Percentiles rank a stretch among this genome's conserved stretches.
Conservation (phyloP, 805 yeast species). For the Monosporozyma yasuniensis region DNA sequence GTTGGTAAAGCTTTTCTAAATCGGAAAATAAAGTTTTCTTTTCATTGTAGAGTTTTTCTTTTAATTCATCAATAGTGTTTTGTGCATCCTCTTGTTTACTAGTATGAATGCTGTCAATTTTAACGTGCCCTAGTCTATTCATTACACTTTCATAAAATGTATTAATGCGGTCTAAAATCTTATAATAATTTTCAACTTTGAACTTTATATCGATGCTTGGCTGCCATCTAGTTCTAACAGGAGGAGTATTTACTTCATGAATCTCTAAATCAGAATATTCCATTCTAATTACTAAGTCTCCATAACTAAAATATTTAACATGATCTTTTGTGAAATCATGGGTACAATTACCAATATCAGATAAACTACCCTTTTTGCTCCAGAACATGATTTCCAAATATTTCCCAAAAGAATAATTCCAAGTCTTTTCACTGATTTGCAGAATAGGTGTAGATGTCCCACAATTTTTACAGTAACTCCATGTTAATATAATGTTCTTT, state of each 20-base stretch:
- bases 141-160: constrained; percentile 65
- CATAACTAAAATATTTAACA: constrained; percentile 73
- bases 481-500: constrained; percentile 66
- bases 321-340: constrained; percentile 81
- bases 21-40: constrained; percentile 35
- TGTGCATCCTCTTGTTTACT: constrained; percentile 68
- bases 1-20: constrained; percentile 44
- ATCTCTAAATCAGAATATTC: constrained; percentile 69
- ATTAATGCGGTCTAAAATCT: constrained; percentile 44
- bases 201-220: constrained; percentile 60
- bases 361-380: constrained; percentile 46
- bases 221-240: constrained; percentile 59
- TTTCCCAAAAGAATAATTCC: constrained; percentile 90
- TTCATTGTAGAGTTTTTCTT: constrained; percentile 44
- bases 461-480: constrained; percentile 87
- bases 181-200: constrained; percentile 53
- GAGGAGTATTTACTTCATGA: constrained; percentile 74
- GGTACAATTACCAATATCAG: constrained; percentile 56
- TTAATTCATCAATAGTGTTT: constrained; percentile 48
- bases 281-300: constrained; percentile 67
- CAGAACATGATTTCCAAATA: constrained; percentile 81
- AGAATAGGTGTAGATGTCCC: constrained; percentile 63
- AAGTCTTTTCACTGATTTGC: constrained; percentile 77
- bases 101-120: constrained; percentile 57
- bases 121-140: constrained; percentile 66